phyloP scores from a whole-genome alignment of 1,284 basidiomycete genomes.

The Apiotrichum domesticum region DNA sequence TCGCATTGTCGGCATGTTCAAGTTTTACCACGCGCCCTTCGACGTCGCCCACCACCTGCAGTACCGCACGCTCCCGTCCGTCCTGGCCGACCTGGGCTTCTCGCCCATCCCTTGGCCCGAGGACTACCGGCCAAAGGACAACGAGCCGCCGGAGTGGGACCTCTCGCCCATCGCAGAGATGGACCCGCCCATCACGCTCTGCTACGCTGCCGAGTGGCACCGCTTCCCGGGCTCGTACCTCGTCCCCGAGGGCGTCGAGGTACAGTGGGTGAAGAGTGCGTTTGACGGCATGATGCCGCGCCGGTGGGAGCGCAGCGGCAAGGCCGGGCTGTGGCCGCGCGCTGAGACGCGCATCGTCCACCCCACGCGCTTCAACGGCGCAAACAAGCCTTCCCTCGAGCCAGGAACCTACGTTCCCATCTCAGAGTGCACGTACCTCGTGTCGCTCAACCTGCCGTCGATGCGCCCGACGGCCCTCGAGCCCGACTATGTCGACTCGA shows the following conservation, averaged over 20 bases:
- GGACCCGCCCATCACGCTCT: constrained; percentile 60
- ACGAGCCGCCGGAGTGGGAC: constrained; percentile 58
- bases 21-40: constrained; percentile 89
- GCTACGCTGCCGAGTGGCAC: constrained; percentile 93
- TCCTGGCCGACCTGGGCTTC: constrained; percentile 68
- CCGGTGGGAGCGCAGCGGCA: constrained; percentile 30
- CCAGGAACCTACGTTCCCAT: constrained; percentile 66
- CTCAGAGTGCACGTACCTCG: constrained; percentile 72
- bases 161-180: constrained; percentile 64
- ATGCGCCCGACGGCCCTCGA: constrained; percentile 60
- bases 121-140: constrained; percentile 48
- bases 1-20: constrained; percentile 71
- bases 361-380: constrained; percentile 72
- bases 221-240: constrained; percentile 88
- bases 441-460: constrained; percentile 75
- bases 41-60: constrained; percentile 68
- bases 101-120: constrained; percentile 44
- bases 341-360: constrained; percentile 59
- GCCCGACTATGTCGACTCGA: constrained; percentile 59
- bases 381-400: constrained; percentile 66
- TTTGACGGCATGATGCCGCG: constrained; percentile 85
- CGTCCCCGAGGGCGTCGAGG: constrained; percentile 71
- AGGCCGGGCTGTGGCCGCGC: constrained; percentile 55
- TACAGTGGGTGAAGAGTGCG: constrained; percentile 82
- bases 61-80: constrained; percentile 67